Base-by-base conservation (phyloP, 768 basidiomycete genomes). In the Mycena crocata region DNA sequence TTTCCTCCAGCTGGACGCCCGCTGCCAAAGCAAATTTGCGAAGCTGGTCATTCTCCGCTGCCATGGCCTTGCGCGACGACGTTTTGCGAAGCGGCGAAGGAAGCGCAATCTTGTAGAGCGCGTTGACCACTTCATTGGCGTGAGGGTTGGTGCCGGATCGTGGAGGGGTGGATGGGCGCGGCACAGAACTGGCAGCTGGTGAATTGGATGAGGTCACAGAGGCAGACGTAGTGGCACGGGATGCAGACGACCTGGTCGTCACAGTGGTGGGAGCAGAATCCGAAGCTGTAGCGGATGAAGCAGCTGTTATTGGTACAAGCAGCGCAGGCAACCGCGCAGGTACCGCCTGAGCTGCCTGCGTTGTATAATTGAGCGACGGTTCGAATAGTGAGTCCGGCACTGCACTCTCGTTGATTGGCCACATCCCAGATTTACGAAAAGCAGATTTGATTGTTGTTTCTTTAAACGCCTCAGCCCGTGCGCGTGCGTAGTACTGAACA, bases 401-500 rank as follows among this genome's bases (percentile, higher is more conserved):
- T 9, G 62, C 57, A 26, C 40, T 45, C 13, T 30, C 48, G 50
- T 74, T 57, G 23, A 75, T 48, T 17, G 72, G 74, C n/a, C 54
- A 57, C 42, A 74, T 73, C 2, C 74, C 74, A 1, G 55, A 69
- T 35, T 65, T 62, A 9, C 58, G 30, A 28, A 71, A 76, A 9
- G 74, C 66, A 0, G 74, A 24, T 4, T 40, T 19, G 39, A 75
- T 72, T 0, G 65, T 75, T 21, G 54, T 21, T 8, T 28, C 19
- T 13, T 65, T 74, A 4, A 73, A 48, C 0, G 70, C 50, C n/a
- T 12, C 4, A 1, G 5, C 31, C 1, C 73, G 70, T 0, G 72
- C 72, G 2, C 2, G 26, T 3, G 54, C 31, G 55, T 74, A 74
- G 55, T 66, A 30, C 1, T 15, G 9, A 2, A 71, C 34, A n/a